Percentiles rank a stretch among this genome's conserved stretches.
These are phyloP conservation scores for Colletotrichum sp. DNA, from an alignment of 2,329 filamentous ascomycete genomes.

Conservation along the genomic window DNA sequence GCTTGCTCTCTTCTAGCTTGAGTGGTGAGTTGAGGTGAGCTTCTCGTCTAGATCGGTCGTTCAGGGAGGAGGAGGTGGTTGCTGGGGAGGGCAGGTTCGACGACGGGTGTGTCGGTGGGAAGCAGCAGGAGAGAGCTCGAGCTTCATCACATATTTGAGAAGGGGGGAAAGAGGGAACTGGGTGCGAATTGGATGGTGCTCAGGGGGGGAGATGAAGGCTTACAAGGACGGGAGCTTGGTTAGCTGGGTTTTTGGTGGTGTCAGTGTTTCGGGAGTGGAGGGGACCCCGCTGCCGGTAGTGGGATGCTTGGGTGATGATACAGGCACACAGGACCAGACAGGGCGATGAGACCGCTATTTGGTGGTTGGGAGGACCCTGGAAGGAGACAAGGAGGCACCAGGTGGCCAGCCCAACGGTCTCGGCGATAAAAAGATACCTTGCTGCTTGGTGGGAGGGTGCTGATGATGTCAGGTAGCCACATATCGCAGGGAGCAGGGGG, in stretches of 20 bases:
- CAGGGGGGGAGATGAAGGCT: slow-evolving; percentile 17
- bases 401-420: not conserved
- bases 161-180: not conserved
- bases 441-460: not conserved
- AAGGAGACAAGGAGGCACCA: not conserved
- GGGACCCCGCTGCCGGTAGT: slow-evolving; percentile 19
- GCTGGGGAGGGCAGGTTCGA: not conserved
- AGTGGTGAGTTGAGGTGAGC: not conserved
- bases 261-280: slow-evolving; percentile 19
- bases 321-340: slow-evolving; percentile 8
- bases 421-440: slow-evolving; percentile 2
- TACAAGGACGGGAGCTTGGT: slow-evolving; percentile 20
- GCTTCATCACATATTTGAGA: not conserved
- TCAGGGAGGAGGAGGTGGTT: not conserved
- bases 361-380: slow-evolving; percentile 8
- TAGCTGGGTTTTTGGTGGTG: slow-evolving; percentile 8
- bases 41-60: not conserved
- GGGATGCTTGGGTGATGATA: slow-evolving; percentile 1
- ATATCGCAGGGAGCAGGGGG: not conserved
- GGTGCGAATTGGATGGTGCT: slow-evolving; percentile 5
- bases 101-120: not conserved
- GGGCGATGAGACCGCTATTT: slow-evolving; percentile 7
- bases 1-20: slow-evolving; percentile 1
- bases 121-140: not conserved
- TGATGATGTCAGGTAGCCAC: not conserved